These are phyloP conservation scores for Globisporangium spiculum DNA, from an alignment of 352 stramenopile species.

Conservation along the genomic window DNA sequence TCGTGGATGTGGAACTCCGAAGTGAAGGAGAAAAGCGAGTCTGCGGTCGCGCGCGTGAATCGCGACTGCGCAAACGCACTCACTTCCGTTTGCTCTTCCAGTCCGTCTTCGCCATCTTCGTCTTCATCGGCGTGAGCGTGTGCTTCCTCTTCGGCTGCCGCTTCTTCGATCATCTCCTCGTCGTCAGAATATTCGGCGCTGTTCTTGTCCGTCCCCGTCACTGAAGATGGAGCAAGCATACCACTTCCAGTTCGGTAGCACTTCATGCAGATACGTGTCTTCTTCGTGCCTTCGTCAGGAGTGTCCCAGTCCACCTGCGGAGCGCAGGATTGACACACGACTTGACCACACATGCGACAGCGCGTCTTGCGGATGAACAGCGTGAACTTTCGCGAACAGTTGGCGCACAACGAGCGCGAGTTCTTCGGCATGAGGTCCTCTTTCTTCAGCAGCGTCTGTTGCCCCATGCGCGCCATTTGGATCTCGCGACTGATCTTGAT, in stretches of 20 bases:
- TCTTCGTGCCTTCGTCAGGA: slow-evolving; percentile 26
- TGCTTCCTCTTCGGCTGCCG: slow-evolving; percentile 11
- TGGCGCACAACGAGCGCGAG: slow-evolving; percentile 44
- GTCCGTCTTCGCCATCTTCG: slow-evolving; percentile 24
- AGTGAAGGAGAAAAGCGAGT: slow-evolving; percentile 29
- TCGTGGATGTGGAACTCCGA: slow-evolving; percentile 30
- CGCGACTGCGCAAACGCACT: slow-evolving; percentile 56
- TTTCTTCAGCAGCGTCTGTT: slow-evolving; percentile 57
- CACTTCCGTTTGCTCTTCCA: slow-evolving; percentile 52
- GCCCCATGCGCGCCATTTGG: slow-evolving; percentile 48
- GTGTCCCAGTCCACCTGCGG: slow-evolving; percentile 48
- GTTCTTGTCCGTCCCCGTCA: slow-evolving; percentile 8
- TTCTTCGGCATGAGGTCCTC: slow-evolving; percentile 72
- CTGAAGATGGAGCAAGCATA: slow-evolving; percentile 10
- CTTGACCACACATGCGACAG: slow-evolving; percentile 70
- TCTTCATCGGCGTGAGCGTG: slow-evolving; percentile 28
- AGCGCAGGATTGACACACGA: slow-evolving; percentile 71
- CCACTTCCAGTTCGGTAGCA: slow-evolving; percentile 41
- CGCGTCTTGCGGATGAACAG: slow-evolving; percentile 70
- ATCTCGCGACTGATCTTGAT: slow-evolving; percentile 68
- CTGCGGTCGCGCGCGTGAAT: slow-evolving; percentile 40
- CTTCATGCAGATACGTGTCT: slow-evolving; percentile 59
- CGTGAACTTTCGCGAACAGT: slow-evolving; percentile 67
- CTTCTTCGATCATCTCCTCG: slow-evolving; percentile 21
- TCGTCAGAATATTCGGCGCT: slow-evolving; percentile 26